Percentiles rank a stretch among this genome's conserved stretches.
phyloP scores from a whole-genome alignment of 2,329 filamentous ascomycete species.

The Calonectria henricotiae region DNA sequence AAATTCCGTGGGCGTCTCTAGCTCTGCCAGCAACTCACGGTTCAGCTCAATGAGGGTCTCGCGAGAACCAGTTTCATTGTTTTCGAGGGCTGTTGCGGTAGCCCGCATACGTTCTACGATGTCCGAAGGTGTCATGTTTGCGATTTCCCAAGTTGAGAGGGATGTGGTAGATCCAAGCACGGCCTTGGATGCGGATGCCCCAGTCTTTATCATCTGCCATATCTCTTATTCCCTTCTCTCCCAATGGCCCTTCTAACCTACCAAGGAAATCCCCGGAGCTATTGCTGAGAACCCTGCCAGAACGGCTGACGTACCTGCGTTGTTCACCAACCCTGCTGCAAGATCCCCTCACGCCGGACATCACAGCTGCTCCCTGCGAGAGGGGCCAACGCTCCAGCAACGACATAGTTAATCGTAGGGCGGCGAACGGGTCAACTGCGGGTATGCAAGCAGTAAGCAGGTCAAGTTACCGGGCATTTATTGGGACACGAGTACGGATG shows the following conservation, averaged over 20 bases:
- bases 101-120: constrained; percentile 12
- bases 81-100: background rate
- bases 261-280: background rate
- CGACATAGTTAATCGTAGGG: background rate
- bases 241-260: background rate
- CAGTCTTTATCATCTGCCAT: constrained; percentile 5
- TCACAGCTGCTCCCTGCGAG: too few species aligned
- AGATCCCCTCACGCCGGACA: too few species aligned
- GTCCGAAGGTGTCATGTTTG: constrained; percentile 5
- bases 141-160: background rate
- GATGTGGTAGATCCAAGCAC: background rate
- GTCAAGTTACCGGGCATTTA: background rate
- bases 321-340: background rate
- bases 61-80: background rate
- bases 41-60: constrained; percentile 5
- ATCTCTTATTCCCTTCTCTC: too few species aligned
- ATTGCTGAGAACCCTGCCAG: background rate
- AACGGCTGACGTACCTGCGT: background rate
- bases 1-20: constrained; percentile 6
- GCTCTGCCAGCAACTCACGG: background rate
- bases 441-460: background rate
- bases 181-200: background rate
- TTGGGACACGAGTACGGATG: background rate
- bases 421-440: background rate
- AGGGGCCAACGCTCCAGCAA: too few species aligned